Base-by-base conservation (phyloP, 1,284 basidiomycete species). In the Peniophora sp. region DNA sequence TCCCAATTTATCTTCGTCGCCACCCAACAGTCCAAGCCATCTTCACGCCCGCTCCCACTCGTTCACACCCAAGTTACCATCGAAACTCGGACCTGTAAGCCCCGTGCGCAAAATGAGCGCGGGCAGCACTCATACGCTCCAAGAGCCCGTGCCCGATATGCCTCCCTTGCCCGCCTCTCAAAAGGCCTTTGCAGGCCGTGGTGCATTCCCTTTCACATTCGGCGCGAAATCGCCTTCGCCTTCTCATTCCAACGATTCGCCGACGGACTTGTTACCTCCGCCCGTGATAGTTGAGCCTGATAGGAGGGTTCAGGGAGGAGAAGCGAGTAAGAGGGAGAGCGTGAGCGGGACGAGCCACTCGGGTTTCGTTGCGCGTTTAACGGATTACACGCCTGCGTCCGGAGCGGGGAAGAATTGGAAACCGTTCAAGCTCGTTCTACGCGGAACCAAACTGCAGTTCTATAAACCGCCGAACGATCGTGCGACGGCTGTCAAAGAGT, bases 401-500 rank as follows among this genome's bases (percentile, higher is more conserved):
- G 55, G 64, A 39, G 64, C 63, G 50, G 55, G 60, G n/a, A 89
- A 85, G 61, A 80, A 79, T 0, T 92, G 90, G 88, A 92, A 92
- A 63, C 78, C 87, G 5, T 89, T 79, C 69, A 91, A 91, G 66
- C 73, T 85, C 36, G 82, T 89, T 55, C 67, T 92, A 17, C 85
- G 88, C 59, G 89, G 89, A 2, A 80, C 83, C 12, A 92, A 92
- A 63, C 59, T 92, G 49, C 84, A 86, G 63, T 86, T 92, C 58
- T 90, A 87, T 63, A 92, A 92, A 60, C 80, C 86, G 0, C 86
- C 89, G 0, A 70, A 74, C 35, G 89, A 92, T 57, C 71, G 82
- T 45, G 69, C 65, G 25, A 67, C 72, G 1, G 81, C 74, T 1
- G 72, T 90, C 47, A 85, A 82, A 60, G 83, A 85, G 16, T 66